phyloP scores from a whole-genome alignment of 2,329 filamentous ascomycete genomes.

The Penicillium psychrosexuale region DNA sequence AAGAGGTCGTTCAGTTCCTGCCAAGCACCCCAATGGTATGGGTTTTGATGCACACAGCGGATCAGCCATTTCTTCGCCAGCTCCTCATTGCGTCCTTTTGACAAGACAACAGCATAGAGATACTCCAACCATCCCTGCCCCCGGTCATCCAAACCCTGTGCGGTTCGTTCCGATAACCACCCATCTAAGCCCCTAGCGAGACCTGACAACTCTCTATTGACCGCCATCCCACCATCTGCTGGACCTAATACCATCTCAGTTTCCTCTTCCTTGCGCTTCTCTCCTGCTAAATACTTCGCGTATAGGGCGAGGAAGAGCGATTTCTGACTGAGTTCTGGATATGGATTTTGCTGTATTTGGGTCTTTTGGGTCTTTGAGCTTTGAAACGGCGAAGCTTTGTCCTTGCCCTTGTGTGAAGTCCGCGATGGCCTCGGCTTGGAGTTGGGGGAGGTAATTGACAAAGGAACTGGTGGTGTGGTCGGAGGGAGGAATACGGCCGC shows the following conservation, averaged over 20 bases:
- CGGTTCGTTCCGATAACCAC: slow-evolving; percentile 69
- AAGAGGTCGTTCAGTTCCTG: slow-evolving; percentile 82
- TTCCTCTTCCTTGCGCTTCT: slow-evolving; percentile 95
- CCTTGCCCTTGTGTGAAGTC: slow-evolving; percentile 57
- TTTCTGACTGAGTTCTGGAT: slow-evolving; percentile 72
- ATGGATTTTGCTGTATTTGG: slow-evolving; percentile 36
- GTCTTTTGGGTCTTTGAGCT: slow-evolving; percentile 39
- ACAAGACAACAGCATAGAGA: slow-evolving; percentile 79
- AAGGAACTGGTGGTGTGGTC: slow-evolving; percentile 66
- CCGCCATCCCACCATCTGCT: slow-evolving; percentile 76
- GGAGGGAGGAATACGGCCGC: slow-evolving; percentile 84
- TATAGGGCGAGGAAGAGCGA: slow-evolving; percentile 90
- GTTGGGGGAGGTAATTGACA: slow-evolving; percentile 41
- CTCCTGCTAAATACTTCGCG: slow-evolving; percentile 85
- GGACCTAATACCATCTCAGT: slow-evolving; percentile 96
- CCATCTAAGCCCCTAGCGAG: slow-evolving; percentile 73
- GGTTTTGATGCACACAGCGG: slow-evolving; percentile 80
- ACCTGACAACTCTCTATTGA: slow-evolving; percentile 78
- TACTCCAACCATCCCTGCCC: slow-evolving; percentile 90
- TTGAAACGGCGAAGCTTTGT: slow-evolving; percentile 49
- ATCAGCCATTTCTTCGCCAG: slow-evolving; percentile 84
- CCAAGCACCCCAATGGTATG: slow-evolving; percentile 98
- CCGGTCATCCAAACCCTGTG: slow-evolving; percentile 58
- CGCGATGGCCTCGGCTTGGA: slow-evolving; percentile 40
- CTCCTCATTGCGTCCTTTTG: slow-evolving; percentile 85